These are phyloP conservation scores for Ceratocystis destructans DNA, from an alignment of 2,329 filamentous ascomycete genomes.

Conservation along the genomic window DNA sequence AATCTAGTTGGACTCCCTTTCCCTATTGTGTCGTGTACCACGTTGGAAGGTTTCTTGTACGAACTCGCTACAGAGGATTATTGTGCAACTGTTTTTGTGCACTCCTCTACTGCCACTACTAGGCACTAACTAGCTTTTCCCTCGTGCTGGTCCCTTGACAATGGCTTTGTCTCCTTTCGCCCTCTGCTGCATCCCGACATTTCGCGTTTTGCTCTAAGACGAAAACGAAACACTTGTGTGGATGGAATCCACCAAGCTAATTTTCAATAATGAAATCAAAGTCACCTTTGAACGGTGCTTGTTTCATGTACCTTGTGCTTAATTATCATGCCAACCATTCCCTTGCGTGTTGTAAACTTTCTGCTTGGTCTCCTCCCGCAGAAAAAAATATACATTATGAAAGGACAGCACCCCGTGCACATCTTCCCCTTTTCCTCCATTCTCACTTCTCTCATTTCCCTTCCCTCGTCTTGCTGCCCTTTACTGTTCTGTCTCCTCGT, in stretches of 20 bases:
- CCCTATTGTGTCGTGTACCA: neutral
- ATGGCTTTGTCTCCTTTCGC: slow-evolving; percentile 2
- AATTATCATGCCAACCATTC: neutral
- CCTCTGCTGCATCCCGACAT: neutral
- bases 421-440: neutral
- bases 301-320: neutral
- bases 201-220: neutral
- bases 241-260: neutral
- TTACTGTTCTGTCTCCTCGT: neutral
- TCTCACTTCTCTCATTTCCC: neutral
- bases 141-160: neutral
- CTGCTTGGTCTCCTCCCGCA: neutral
- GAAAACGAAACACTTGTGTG: neutral
- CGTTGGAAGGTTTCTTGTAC: neutral
- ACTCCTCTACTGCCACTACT: neutral
- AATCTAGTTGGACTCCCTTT: too few relatives aligned
- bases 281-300: neutral
- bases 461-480: neutral
- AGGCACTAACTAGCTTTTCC: too few relatives aligned
- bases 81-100: neutral
- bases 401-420: neutral
- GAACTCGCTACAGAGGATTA: neutral
- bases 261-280: neutral
- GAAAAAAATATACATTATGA: neutral
- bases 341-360: neutral